Evolutionary conservation across 345 rosid genomes (phyloP).

Genomic region (Hibiscus trionum): DNA sequence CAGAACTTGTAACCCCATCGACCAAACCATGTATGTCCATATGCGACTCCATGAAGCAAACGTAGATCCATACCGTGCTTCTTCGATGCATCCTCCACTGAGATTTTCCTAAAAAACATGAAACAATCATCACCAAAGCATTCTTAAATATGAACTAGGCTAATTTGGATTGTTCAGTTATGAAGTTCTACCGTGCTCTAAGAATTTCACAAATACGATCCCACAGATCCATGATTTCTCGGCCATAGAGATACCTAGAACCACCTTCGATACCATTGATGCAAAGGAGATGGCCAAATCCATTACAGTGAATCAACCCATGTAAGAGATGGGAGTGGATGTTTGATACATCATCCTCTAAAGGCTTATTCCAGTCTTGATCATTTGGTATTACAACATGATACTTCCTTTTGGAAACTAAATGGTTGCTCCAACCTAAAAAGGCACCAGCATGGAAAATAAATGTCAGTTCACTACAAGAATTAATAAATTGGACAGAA

Average conservation of each 20-base stretch:
- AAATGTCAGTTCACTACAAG: not conserved
- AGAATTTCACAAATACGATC: conserved; percentile 58
- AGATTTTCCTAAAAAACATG: conserved; percentile 40
- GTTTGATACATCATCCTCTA: conserved; percentile 47
- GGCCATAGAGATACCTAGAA: conserved; percentile 55
- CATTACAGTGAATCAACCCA: conserved; percentile 78
- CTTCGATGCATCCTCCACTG: conserved; percentile 65
- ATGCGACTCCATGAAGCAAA: conserved; percentile 69
- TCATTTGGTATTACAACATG: conserved; percentile 64
- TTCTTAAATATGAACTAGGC: not conserved
- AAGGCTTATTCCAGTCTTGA: conserved; percentile 47
- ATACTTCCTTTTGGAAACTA: conserved; percentile 57
- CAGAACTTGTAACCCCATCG: conserved; percentile 76
- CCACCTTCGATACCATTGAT: conserved; percentile 81
- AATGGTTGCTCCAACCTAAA: conserved; percentile 77
- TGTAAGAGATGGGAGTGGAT: conserved; percentile 64
- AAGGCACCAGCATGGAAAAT: not conserved
- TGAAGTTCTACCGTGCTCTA: conserved; percentile 39
- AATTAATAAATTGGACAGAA: not conserved
- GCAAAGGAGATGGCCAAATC: conserved; percentile 74
- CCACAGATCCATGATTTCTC: conserved; percentile 83
- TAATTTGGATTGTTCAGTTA: not conserved
- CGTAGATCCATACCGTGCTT: conserved; percentile 71
- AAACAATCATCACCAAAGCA: not conserved
- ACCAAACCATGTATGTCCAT: conserved; percentile 88